Evolutionary conservation across 345 rosid genomes (phyloP), one percentile per base, ranked within the genome.

Genomic region (Eucalyptus cloeziana): DNA sequence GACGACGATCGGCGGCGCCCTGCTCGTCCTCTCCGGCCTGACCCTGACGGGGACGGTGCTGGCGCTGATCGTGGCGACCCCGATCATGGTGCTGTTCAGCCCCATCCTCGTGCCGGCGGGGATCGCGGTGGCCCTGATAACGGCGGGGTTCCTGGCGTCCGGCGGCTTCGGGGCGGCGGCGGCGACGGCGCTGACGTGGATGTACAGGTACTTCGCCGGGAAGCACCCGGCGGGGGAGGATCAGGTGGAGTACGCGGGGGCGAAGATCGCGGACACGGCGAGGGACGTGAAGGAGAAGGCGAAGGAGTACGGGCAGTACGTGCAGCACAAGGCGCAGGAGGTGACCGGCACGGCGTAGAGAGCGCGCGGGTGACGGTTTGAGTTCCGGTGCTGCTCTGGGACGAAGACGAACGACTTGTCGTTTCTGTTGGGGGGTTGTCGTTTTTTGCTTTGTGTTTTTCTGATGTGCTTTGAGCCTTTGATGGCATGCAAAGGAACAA

Each of bases 51-150:
- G 95, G 24, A 92, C 98, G 10, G 88, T 95, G 16, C 94, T 94
- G 8, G 98, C 95, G 64, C 93, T 95, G 24, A 89, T 92, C 17
- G 90, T 96, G 52, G 89, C 96, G 50, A 94, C 96, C 17, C 97
- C 98, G 4, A 87, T 96, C 51, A 92, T 97, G 52, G 54, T 97
- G 58, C 88, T 97, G 79, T 95, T 93, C 93, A 96, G 99, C 93
- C 99, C 96, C 1, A 93, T 97, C 56, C 89, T 97, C 15, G 96
- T 96, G 50, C 97, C 99, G 5, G 96, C 99, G 1, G 94, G 94
- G 24, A 89, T 96, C 22, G 90, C 88, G 22, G 85, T 95, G 22
- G 94, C 92, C 71, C 64, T 96, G 87, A 94, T 96, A 3, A 92
- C 94, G 90, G 56, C 91, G 5, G 99, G 95, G 15, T 94, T 95